Conservation (phyloP, 352 stramenopile genomes). For the Sclerospora graminicola region DNA sequence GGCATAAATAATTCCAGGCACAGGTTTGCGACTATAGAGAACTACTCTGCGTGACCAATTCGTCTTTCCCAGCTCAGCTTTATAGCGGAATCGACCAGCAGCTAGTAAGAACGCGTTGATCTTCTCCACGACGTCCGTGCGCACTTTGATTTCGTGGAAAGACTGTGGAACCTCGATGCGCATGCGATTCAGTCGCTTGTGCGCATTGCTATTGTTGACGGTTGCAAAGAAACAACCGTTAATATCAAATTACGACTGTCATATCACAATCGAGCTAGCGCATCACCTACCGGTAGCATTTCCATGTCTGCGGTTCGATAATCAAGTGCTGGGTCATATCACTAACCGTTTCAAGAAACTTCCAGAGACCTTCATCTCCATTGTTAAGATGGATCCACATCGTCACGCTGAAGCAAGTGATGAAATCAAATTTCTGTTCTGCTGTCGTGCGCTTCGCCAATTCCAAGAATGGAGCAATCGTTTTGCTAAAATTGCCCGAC, state of each 20-base stretch:
- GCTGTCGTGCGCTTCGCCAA: slow-evolving; percentile 23
- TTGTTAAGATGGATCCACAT: slow-evolving; percentile 87
- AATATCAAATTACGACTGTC: neutral
- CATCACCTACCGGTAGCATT: slow-evolving; percentile 67
- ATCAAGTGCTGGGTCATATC: slow-evolving; percentile 60
- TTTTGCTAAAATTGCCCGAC: slow-evolving; percentile 29
- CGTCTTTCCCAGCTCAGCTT: slow-evolving; percentile 56
- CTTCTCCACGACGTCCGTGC: slow-evolving; percentile 46
- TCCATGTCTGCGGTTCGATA: slow-evolving; percentile 76
- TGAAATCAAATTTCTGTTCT: slow-evolving; percentile 46
- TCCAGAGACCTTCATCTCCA: slow-evolving; percentile 67
- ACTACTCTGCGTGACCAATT: slow-evolving; percentile 70
- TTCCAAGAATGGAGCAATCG: slow-evolving; percentile 34
- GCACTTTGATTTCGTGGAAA: slow-evolving; percentile 51
- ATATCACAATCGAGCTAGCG: neutral
- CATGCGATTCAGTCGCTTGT: slow-evolving; percentile 54
- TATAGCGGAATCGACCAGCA: slow-evolving; percentile 48
- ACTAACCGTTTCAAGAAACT: slow-evolving; percentile 53
- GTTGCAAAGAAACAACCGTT: slow-evolving; percentile 3
- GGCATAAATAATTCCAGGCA: slow-evolving; percentile 33
- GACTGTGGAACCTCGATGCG: slow-evolving; percentile 36
- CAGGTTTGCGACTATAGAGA: slow-evolving; percentile 53
- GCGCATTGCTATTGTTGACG: slow-evolving; percentile 37
- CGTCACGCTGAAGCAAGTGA: slow-evolving; percentile 78
- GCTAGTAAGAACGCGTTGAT: slow-evolving; percentile 57